A percentile compares a stretch with the other conserved stretches of the same genome.
These are phyloP conservation scores for Rhypophila decipiens DNA, from an alignment of 495 filamentous ascomycete genomes.

Conservation along the genomic window DNA sequence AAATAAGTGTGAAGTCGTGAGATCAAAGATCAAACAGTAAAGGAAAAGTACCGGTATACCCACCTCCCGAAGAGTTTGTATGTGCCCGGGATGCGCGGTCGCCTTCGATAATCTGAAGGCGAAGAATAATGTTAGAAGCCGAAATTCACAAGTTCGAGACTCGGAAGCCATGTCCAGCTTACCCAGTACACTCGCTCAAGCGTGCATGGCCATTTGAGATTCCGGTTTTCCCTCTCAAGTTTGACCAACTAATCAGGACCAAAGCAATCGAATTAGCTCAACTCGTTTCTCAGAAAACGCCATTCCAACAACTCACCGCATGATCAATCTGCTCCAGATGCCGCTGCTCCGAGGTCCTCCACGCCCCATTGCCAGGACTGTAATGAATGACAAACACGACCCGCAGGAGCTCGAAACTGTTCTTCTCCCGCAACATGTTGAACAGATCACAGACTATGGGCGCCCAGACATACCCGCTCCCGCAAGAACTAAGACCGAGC, in stretches of 20 bases:
- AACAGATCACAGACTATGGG: constrained; percentile 17
- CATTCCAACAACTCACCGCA: neutral
- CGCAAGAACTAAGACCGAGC: constrained; percentile 19
- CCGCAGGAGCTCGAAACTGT: constrained; percentile 21
- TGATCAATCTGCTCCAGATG: neutral
- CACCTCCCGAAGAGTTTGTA: neutral
- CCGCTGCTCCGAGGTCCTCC: neutral
- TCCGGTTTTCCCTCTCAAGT: neutral
- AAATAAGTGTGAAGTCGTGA: neutral
- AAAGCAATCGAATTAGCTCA: neutral
- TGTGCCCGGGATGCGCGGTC: neutral
- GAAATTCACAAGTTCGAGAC: neutral
- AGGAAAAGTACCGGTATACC: neutral
- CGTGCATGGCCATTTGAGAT: neutral
- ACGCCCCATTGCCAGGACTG: neutral
- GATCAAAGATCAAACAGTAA: neutral
- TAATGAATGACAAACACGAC: constrained; percentile 22
- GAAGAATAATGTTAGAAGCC: neutral
- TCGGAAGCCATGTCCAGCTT: neutral
- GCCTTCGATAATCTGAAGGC: neutral
- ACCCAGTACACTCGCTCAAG: constrained; percentile 1
- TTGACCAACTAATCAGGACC: neutral
- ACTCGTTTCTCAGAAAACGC: neutral
- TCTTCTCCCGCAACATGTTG: constrained; percentile 16
- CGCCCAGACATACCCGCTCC: constrained; percentile 26